Evolutionary conservation across 768 basidiomycete species (phyloP), one percentile per base, ranked within the genome.

Genomic region (Sarcodon sp.): DNA sequence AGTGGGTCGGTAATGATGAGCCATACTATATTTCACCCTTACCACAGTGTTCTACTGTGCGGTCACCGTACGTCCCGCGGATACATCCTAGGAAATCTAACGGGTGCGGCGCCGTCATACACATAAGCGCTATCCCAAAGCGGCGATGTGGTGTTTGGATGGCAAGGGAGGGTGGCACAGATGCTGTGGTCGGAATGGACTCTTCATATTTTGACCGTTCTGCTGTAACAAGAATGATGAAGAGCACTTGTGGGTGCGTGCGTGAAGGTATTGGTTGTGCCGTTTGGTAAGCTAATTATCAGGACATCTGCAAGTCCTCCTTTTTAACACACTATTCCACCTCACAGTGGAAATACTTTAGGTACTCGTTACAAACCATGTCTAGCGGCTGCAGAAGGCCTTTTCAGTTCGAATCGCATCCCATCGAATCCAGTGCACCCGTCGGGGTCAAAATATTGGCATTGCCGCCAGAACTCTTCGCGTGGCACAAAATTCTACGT

Each of bases 181-280:
- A 67, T n/a, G 63, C 66, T 12, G 76, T 86, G 32, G 69, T 80
- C 9, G 64, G 68, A 2, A 66, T 86, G 54, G 76, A 81, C 49
- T 55, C 74, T 5, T 61, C 60, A 9, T 84, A 84, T 61, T 80
- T 83, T 58, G 75, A 77, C 53, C 62, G 70, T 33, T 53, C 64
- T 10, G 64, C 68, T 11, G 64, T 71, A 13, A 69, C 72, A 35
- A 71, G 70, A 59, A 72, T 76, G 59, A 65, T 73, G 48, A 67
- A 66, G 51, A 76, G 72, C 51, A 63, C 75, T 3, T 85, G 83
- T 53, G 80, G 82, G 11, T 86, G 83, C 54, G 59, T 77, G 35
- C 71, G 77, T 33, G 80, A 83, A 59, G 81, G 80, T 5, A 66
- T 86, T 8, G 83, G 79, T 15, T 86, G 83, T 62, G 68, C 72